Evolutionary conservation across 2,329 filamentous ascomycete species (phyloP), one percentile per base, ranked within the genome.

Genomic region (Trichoderma sp.): DNA sequence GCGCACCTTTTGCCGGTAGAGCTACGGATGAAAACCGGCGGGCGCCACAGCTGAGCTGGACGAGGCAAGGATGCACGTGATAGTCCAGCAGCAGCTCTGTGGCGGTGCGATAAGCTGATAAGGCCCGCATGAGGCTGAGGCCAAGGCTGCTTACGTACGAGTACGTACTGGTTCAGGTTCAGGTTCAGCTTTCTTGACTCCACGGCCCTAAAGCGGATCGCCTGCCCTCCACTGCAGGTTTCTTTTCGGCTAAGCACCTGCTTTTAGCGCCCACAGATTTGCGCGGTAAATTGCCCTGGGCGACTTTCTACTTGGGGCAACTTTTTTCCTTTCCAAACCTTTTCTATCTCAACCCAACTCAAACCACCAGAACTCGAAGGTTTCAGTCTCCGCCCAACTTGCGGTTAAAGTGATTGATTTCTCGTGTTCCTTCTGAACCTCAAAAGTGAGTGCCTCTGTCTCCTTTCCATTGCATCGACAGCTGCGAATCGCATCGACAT

Each of bases 341-440:
- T 45, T 39, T 39, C 5, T 39, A 39, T 39, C 34, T 39, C 34
- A 61, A 54, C 56, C 2, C 57, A 65, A 64, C 64, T 39, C 34
- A 39, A 67, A 68, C 74, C 75, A 76, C 86, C 70, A 68, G 91
- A 90, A 96, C 92, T 92, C 86, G 92, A 95, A 92, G 93, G 90
- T 87, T 76, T 96, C 94, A 97, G 94, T 98, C 94, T 97, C 94
- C 94, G 93, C 90, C 86, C 89, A 91, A 89, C 80, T 81, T 80
- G 91, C 93, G 94, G 94, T 97, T 97, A 96, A 98, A 96, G 90
- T 88, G 94, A 98, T 98, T 98, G 94, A 93, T 83, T 85, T 90
- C 90, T 93, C 91, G 85, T 90, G 90, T 93, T 93, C 88, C 80
- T 74, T 71, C 70, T 71, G 70, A 72, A 67, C 52, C 47, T 58